Evolutionary conservation across 2,329 filamentous ascomycete species (phyloP).

Genomic region (Claviceps sp.): DNA sequence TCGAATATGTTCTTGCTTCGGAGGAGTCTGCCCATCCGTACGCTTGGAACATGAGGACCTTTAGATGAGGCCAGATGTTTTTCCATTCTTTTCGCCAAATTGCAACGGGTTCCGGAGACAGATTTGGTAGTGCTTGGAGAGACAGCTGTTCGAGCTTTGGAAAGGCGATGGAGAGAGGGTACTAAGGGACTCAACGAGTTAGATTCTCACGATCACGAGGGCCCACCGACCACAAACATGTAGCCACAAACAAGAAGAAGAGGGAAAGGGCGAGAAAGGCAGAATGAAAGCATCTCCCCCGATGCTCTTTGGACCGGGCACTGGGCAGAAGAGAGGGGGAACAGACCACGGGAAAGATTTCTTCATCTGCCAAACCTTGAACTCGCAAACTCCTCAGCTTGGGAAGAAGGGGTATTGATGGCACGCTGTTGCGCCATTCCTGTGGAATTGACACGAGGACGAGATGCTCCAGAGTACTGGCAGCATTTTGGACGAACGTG

Average conservation of each 20-base stretch:
- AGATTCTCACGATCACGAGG: background rate
- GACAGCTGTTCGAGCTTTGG: slow-evolving; percentile 4
- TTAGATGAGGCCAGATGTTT: slow-evolving; percentile 1
- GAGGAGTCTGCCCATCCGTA: too few relatives aligned
- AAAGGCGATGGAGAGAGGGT: slow-evolving; percentile 7
- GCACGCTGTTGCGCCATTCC: slow-evolving; percentile 6
- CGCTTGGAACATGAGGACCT: slow-evolving; percentile 8
- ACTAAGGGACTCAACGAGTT: slow-evolving; percentile 8
- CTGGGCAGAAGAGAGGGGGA: background rate
- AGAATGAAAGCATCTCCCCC: too few relatives aligned
- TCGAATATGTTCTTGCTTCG: background rate
- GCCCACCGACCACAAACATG: too few relatives aligned
- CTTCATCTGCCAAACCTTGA: slow-evolving; percentile 6
- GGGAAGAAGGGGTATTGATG: slow-evolving; percentile 12
- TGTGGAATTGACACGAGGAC: too few relatives aligned
- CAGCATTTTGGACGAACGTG: too few relatives aligned
- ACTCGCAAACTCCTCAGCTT: slow-evolving; percentile 17
- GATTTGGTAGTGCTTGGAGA: too few relatives aligned
- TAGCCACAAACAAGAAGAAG: too few relatives aligned
- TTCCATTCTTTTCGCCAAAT: slow-evolving; percentile 9
- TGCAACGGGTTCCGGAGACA: too few relatives aligned
- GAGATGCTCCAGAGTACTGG: too few relatives aligned
- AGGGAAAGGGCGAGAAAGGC: too few relatives aligned
- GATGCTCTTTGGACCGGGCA: too few relatives aligned
- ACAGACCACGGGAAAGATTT: slow-evolving; percentile 3